A percentile compares a stretch with the other conserved stretches of the same genome.
These are phyloP conservation scores for Fusarium sp. DNA, from an alignment of 2,329 filamentous ascomycete species.

Conservation along the genomic window DNA sequence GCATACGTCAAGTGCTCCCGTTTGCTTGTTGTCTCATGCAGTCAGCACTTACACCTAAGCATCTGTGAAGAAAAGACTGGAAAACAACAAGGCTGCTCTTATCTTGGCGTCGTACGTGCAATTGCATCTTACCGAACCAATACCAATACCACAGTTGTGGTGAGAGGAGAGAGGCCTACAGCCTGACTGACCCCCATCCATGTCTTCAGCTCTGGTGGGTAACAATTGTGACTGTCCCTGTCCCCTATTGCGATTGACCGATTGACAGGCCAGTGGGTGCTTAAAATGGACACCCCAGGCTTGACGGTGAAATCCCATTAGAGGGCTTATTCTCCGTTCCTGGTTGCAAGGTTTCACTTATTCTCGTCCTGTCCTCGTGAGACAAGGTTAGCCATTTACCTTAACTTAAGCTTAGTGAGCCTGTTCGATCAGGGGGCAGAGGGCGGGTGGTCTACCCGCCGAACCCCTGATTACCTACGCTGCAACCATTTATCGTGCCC, in stretches of 20 bases:
- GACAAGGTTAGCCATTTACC: conserved; percentile 13
- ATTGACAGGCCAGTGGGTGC: conserved; percentile 14
- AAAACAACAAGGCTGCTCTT: conserved; percentile 1
- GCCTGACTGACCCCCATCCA: no score
- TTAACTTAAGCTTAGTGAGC: conserved; percentile 22
- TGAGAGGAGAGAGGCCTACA: neutral
- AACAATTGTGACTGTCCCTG: neutral
- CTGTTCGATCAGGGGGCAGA: neutral
- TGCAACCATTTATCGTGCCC: neutral
- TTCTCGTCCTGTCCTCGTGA: conserved; percentile 9
- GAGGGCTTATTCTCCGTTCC: conserved; percentile 31
- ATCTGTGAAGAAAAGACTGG: neutral
- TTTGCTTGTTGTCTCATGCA: no score
- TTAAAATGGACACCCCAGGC: conserved; percentile 2
- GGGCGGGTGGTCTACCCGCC: conserved; percentile 7
- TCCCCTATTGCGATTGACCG: conserved; percentile 2
- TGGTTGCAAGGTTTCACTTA: conserved; percentile 18
- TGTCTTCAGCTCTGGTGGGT: neutral
- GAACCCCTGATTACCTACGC: neutral
- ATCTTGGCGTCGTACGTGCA: conserved; percentile 31
- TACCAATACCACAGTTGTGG: neutral
- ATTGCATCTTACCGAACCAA: conserved; percentile 4
- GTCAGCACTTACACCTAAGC: no score
- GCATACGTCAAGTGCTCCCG: conserved; percentile 19
- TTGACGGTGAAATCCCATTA: conserved; percentile 14